Base-by-base conservation (phyloP, 1,284 basidiomycete genomes). In the Pseudomicrostroma phylloplanum region DNA sequence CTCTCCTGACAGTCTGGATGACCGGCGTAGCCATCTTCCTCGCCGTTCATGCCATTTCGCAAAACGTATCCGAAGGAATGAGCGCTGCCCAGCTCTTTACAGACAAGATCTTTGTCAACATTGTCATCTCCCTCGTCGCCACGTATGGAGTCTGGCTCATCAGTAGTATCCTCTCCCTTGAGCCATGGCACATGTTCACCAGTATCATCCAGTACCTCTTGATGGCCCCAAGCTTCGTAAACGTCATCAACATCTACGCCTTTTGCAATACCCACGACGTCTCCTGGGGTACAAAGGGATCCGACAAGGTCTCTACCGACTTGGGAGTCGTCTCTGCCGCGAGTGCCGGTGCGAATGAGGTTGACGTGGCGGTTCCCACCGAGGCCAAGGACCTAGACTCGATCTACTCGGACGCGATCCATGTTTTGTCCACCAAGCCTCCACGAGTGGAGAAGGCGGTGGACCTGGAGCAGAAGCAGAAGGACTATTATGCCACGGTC, bases 101-200 rank as follows among this genome's bases (percentile, higher is more conserved):
- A n/a, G 66, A 76, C 59, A 63, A 63, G 11, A 70, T 64, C 1
- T 76, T 79, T 61, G 65, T 77, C 60, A 72, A 71, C 43, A 72
- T 79, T 55, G 75, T 79, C 55, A 70, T 79, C 46, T 78, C 77
- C 7, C 53, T 79, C 12, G 67, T 70, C 9, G 71, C 74, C 11
- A 79, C 77, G 15, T 77, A 69, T 56, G 77, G 77, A 19, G 65
- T 79, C 55, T 79, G 73, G 71, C 58, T 68, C 8, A 55, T 79
- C 13, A 73, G 74, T 17, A 69, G 67, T 39, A 59, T 79, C 55
- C 69, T 79, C 61, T 79, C 76, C 61, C 59, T 71, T 26, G 70
- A 79, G 49, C 77, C 77, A 8, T 73, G 69, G 72, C 77, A 79
- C 59, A 72, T 79, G 74, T 58, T 79, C 43, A 79, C 76, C 0